These are phyloP conservation scores for Tricholoma terreum DNA, from an alignment of 768 basidiomycete genomes.

Conservation along the genomic window DNA sequence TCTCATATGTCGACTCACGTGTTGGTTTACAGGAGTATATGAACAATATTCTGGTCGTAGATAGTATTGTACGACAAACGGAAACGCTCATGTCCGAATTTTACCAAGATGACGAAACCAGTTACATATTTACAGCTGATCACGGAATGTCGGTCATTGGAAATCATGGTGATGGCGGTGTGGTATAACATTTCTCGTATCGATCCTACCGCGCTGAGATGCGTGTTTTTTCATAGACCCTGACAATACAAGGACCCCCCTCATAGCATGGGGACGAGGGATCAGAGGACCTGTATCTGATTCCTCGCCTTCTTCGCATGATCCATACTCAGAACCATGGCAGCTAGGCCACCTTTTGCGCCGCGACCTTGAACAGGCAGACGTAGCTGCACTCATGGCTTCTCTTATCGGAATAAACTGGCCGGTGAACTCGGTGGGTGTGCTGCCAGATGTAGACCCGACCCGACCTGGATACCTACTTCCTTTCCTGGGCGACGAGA, in stretches of 20 bases:
- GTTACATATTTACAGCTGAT: constrained; percentile 81
- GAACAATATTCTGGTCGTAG: constrained; percentile 78
- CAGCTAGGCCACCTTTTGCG: constrained; percentile 53
- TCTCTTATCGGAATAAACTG: constrained; percentile 67
- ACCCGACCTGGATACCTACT: constrained; percentile 56
- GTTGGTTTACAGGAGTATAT: constrained; percentile 66
- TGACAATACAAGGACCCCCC: constrained; percentile 83
- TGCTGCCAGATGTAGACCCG: constrained; percentile 72
- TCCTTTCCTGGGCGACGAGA: constrained; percentile 42
- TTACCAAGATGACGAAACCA: constrained; percentile 66
- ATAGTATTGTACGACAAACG: constrained; percentile 64
- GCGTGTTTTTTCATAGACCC: constrained; percentile 55
- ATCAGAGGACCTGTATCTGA: constrained; percentile 67
- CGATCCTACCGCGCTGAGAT: background rate
- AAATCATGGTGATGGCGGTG: constrained; percentile 87
- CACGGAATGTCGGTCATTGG: constrained; percentile 89
- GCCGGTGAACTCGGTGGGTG: constrained; percentile 82
- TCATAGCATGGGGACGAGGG: constrained; percentile 80
- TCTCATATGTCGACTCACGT: background rate
- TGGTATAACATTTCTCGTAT: constrained; percentile 15
- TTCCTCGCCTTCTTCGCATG: constrained; percentile 57
- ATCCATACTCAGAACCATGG: constrained; percentile 69
- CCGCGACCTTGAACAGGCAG: constrained; percentile 81
- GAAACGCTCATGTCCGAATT: constrained; percentile 61
- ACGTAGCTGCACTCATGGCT: constrained; percentile 77